Evolutionary conservation across 805 yeast genomes (phyloP), one percentile per base, ranked within the genome.

Genomic region (Yamadazyma scolyti): DNA sequence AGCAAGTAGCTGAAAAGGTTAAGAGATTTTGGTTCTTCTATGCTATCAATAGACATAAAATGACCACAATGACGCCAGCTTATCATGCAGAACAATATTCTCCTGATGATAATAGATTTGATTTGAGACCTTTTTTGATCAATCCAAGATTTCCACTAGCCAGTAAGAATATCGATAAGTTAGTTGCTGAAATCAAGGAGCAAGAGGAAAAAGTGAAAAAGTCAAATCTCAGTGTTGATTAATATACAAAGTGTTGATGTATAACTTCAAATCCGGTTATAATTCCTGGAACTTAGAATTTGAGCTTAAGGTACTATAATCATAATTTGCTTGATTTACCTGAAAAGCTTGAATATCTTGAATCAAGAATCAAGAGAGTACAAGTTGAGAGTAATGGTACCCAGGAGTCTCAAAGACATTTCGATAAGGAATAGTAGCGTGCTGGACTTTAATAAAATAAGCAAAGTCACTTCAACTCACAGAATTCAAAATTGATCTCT

Each of bases 1-100:
- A 79, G 34, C 78, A 88, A 50, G 79, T 89, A 31, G 95, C 97
- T 2, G 87, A 77, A 26, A 94, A 94, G 54, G 98, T 93, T 8
- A 90, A 93, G 56, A 70, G 79, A 33, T 93, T 93, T 60, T 93
- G 85, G 72, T 89, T 83, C 67, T 93, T 75, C 54, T 94, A 93
- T 58, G 96, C 97, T 4, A 76, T 93, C 35, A 93, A 93, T 58
- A 78, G 99, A 49, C 99, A 93, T 59, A 93, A 93, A 61, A 93
- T 86, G 79, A 93, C 98, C 1, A 89, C 90, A n/a, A 71, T 89
- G 55, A 93, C 99, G 0, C 99, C 99, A 9, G 75, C 94, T 21
- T 93, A 93, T 52, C 98, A 93, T 49, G 99, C 98, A 0, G 99
- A 93, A 56, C 94, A 86, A 50, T 93, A 93, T 53, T 89, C 97